Evolutionary conservation across 129 eudicot genomes (phyloP).

Genomic region (Arctium lappa): DNA sequence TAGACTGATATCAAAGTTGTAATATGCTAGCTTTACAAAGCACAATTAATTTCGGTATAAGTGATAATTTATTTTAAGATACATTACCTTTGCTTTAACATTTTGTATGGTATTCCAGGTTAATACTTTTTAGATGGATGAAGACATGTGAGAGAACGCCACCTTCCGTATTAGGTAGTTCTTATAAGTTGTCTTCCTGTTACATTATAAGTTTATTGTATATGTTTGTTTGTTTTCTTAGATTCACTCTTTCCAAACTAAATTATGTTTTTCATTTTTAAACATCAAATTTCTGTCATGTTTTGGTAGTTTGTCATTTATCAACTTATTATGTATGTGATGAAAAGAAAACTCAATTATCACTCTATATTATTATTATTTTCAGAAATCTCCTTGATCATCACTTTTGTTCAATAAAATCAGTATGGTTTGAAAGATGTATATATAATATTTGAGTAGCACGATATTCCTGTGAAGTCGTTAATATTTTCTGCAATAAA

Average conservation of each 20-base stretch:
- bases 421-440: neutral
- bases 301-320: neutral
- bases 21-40: neutral
- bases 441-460: too few species aligned
- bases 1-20: conserved; percentile 6
- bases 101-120: conserved; percentile 39
- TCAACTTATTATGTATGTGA: neutral
- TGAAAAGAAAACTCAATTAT: too few species aligned
- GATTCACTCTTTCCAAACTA: neutral
- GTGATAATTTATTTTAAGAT: neutral
- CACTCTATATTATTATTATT: too few species aligned
- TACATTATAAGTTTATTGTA: neutral
- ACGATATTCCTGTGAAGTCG: neutral
- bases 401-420: neutral
- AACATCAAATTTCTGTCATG: too few species aligned
- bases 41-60: neutral
- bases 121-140: conserved; percentile 77
- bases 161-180: conserved; percentile 89
- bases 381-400: too few species aligned
- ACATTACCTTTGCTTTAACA: neutral
- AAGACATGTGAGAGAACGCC: conserved; percentile 66
- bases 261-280: neutral
- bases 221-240: neutral
- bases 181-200: conserved; percentile 50
- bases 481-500: neutral